phyloP scores from a whole-genome alignment of 805 yeast species.

The Phaffomyces thermotolerans region DNA sequence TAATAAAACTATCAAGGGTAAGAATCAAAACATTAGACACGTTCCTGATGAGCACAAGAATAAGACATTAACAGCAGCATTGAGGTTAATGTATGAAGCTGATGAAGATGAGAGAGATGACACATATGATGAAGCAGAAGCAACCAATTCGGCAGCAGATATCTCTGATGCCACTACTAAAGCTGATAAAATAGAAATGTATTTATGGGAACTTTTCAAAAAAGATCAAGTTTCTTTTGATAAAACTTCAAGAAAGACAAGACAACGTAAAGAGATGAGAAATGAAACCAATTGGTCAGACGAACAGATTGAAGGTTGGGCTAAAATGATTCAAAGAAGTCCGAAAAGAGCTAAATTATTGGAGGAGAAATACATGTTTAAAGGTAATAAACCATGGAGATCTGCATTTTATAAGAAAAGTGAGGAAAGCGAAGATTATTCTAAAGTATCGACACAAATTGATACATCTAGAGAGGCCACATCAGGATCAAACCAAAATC shows the following conservation, averaged over 20 bases:
- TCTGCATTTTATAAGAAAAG: slow-evolving; percentile 9
- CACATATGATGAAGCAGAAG: slow-evolving; percentile 51
- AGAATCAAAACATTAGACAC: slow-evolving; percentile 7
- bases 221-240: slow-evolving; percentile 43
- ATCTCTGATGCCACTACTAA: slow-evolving; percentile 12
- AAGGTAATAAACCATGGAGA: slow-evolving; percentile 31
- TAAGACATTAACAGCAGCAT: slow-evolving; percentile 51
- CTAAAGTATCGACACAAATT: too few species aligned
- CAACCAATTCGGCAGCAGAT: slow-evolving; percentile 18
- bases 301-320: slow-evolving; percentile 94
- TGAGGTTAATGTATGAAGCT: slow-evolving; percentile 56
- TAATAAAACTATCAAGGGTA: slow-evolving; percentile 14
- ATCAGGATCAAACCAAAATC: not conserved
- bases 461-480: too few species aligned
- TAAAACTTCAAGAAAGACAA: slow-evolving; percentile 42
- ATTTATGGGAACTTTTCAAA: slow-evolving; percentile 49
- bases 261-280: slow-evolving; percentile 44
- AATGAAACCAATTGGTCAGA: slow-evolving; percentile 63
- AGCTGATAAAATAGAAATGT: slow-evolving; percentile 41
- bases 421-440: too few species aligned
- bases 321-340: slow-evolving; percentile 58
- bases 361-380: slow-evolving; percentile 54
- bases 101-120: slow-evolving; percentile 89
- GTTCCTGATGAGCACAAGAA: slow-evolving; percentile 46
- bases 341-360: slow-evolving; percentile 54